A percentile compares a stretch with the other conserved stretches of the same genome.
phyloP scores from a whole-genome alignment of 169 alveolate genomes.

The Plasmodium yoelii region DNA sequence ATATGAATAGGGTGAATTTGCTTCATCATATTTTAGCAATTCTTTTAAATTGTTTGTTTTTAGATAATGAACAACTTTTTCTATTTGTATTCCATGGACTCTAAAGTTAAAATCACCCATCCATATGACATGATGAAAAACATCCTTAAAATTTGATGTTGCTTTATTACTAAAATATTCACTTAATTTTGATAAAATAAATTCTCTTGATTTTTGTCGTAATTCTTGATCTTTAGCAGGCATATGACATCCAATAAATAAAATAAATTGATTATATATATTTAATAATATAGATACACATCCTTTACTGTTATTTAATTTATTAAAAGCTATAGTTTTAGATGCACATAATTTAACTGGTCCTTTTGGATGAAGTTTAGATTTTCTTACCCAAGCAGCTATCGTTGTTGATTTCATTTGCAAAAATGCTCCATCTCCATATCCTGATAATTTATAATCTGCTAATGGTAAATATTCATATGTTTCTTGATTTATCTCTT shows the following conservation, averaged over 20 bases:
- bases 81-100: constrained; percentile 66
- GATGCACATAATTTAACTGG: constrained; percentile 78
- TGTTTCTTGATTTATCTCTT: constrained; percentile 77
- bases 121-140: constrained; percentile 91
- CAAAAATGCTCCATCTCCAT: constrained; percentile 90
- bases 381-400: constrained; percentile 81
- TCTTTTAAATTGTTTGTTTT: constrained; percentile 61
- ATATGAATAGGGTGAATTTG: constrained; percentile 22
- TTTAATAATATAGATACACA: constrained; percentile 84
- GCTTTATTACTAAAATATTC: constrained; percentile 79
- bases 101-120: constrained; percentile 90
- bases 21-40: constrained; percentile 65
- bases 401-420: constrained; percentile 86
- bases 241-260: constrained; percentile 90
- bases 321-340: constrained; percentile 78
- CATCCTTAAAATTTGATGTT: constrained; percentile 82
- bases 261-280: constrained; percentile 79
- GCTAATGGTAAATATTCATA: constrained; percentile 81
- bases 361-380: constrained; percentile 76
- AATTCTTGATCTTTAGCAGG: constrained; percentile 85
- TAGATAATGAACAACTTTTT: constrained; percentile 68
- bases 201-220: constrained; percentile 82
- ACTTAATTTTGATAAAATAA: constrained; percentile 78
- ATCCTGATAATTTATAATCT: constrained; percentile 86
- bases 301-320: constrained; percentile 88